phyloP scores from a whole-genome alignment of 2,329 filamentous ascomycete genomes.

The Alternaria sp. region DNA sequence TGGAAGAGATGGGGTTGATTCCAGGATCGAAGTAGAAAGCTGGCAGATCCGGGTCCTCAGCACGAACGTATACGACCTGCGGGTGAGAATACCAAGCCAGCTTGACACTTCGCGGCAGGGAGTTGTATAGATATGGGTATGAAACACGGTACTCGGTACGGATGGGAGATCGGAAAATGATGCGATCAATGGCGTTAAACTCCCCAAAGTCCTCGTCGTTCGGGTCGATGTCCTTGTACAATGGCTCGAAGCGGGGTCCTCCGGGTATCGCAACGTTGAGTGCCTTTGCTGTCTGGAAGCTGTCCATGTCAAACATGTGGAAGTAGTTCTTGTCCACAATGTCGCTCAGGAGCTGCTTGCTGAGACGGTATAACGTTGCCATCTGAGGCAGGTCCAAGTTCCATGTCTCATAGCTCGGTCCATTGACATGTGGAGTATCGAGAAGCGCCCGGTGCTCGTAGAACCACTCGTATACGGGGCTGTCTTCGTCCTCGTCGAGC shows the following conservation, averaged over 20 bases:
- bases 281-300: conserved; percentile 94
- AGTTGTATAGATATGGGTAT: conserved; percentile 96
- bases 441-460: conserved; percentile 92
- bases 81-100: conserved; percentile 94
- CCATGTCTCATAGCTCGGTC: conserved; percentile 96
- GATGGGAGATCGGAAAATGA: conserved; percentile 96
- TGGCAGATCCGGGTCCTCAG: conserved; percentile 87
- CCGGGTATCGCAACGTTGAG: conserved; percentile 98
- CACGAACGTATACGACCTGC: conserved; percentile 87
- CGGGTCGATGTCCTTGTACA: conserved; percentile 98
- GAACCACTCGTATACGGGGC: conserved; percentile 93
- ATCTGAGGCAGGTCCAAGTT: conserved; percentile 93
- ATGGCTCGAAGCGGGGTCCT: conserved; percentile 91
- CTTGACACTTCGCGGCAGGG: conserved; percentile 90
- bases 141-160: conserved; percentile 95
- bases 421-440: conserved; percentile 93
- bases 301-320: conserved; percentile 94
- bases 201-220: conserved; percentile 99
- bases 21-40: conserved; percentile 98
- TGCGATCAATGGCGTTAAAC: conserved; percentile 98
- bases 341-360: conserved; percentile 88
- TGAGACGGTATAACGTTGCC: conserved; percentile 92
- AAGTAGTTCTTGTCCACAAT: conserved; percentile 97
- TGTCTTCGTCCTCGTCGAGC: conserved; percentile 91
- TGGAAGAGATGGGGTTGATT: conserved; percentile 96